These are phyloP conservation scores for Botrytis byssoidea DNA, from an alignment of 2,329 filamentous ascomycete genomes.

Conservation along the genomic window DNA sequence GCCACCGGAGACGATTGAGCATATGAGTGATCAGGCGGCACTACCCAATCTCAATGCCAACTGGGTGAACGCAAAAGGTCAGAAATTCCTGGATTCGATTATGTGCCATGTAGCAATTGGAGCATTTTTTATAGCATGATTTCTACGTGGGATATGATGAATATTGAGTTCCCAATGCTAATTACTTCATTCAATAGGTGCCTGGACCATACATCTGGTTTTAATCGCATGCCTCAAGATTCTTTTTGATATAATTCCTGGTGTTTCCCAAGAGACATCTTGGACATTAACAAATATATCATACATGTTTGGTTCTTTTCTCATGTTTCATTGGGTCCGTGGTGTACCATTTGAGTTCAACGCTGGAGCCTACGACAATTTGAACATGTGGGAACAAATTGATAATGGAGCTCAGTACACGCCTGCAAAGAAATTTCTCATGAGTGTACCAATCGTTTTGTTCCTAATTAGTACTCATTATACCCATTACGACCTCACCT, in stretches of 20 bases:
- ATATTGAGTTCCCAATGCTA: conserved; percentile 19
- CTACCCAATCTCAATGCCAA: conserved; percentile 95
- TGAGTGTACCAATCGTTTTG: conserved; percentile 88
- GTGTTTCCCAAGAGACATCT: conserved; percentile 94
- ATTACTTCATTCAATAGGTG: conserved; percentile 57
- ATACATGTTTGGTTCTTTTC: conserved; percentile 97
- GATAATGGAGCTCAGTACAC: conserved; percentile 99
- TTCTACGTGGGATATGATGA: not conserved
- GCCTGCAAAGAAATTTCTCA: conserved; percentile 95
- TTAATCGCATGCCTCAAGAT: conserved; percentile 91
- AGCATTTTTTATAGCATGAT: not conserved
- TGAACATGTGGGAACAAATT: conserved; percentile 99
- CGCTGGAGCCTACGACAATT: conserved; percentile 94
- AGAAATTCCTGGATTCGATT: conserved; percentile 38
- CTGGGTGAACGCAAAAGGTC: conserved; percentile 99
- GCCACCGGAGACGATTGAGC: conserved; percentile 92
- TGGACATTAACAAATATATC: conserved; percentile 99
- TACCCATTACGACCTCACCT: conserved; percentile 94
- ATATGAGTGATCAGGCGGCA: conserved; percentile 93
- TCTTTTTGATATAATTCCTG: conserved; percentile 93
- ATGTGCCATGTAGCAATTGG: not conserved
- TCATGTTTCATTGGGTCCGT: conserved; percentile 99
- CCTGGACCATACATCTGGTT: conserved; percentile 96
- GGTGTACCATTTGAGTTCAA: conserved; percentile 99
- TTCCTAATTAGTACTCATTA: conserved; percentile 98